A percentile compares a stretch with the other conserved stretches of the same genome.
Conservation (phyloP, 768 basidiomycete genomes). For the Mycena amicta region DNA sequence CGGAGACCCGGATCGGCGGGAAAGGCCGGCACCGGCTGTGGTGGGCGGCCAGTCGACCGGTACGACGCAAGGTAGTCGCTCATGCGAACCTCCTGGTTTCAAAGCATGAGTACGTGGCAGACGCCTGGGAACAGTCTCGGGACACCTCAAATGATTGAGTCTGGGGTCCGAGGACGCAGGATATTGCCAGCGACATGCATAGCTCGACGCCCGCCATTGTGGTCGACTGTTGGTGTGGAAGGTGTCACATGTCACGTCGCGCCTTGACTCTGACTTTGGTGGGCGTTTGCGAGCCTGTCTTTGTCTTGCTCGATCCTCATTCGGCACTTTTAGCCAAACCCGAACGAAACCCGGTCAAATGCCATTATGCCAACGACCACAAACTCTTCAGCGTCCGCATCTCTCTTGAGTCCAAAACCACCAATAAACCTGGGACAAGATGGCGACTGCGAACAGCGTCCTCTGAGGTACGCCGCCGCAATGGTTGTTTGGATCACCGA, state of each 20-base stretch:
- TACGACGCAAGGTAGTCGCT: slow-evolving; percentile 42
- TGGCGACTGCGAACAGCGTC: too few relatives aligned
- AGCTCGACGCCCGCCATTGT: slow-evolving; percentile 5
- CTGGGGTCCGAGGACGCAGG: slow-evolving; percentile 1
- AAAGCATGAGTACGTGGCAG: background rate
- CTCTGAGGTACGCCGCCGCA: too few relatives aligned
- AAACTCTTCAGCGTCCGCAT: too few relatives aligned
- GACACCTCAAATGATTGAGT: slow-evolving; percentile 18
- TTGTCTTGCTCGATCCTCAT: too few relatives aligned
- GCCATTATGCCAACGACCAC: too few relatives aligned
- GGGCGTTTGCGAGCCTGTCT: too few relatives aligned
- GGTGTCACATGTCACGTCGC: background rate
- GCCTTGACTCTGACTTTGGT: too few relatives aligned
- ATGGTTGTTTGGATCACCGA: too few relatives aligned
- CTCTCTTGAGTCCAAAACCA: too few relatives aligned
- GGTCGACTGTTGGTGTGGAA: background rate
- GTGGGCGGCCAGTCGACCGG: slow-evolving; percentile 33
- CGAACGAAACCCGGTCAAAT: too few relatives aligned
- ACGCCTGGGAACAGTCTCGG: background rate
- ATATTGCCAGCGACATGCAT: slow-evolving; percentile 12
- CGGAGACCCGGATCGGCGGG: slow-evolving; percentile 38
- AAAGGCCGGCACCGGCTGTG: slow-evolving; percentile 37
- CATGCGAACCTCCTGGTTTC: slow-evolving; percentile 39
- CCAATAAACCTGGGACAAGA: too few relatives aligned
- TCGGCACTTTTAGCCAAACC: too few relatives aligned